Evolutionary conservation across 257 asterid genomes (phyloP).

Genomic region (Cinchona pubescens): DNA sequence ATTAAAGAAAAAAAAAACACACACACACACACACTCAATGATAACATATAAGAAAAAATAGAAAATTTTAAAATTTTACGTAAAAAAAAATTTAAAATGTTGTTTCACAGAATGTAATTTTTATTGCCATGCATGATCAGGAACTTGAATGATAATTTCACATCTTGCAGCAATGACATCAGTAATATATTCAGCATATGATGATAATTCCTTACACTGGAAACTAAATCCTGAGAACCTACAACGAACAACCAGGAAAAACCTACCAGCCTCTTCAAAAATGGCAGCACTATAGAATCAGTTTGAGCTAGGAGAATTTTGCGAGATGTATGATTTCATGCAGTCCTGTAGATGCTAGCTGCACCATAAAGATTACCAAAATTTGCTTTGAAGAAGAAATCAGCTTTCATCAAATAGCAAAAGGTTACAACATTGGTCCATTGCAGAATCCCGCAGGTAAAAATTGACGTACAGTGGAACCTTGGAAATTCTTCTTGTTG

Average conservation of each 20-base stretch:
- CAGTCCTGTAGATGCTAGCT: background rate
- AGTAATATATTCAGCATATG: background rate
- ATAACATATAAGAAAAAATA: background rate
- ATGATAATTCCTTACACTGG: background rate
- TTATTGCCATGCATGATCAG: background rate
- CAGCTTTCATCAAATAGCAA: background rate
- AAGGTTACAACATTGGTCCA: background rate
- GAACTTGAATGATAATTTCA: background rate
- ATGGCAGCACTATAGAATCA: background rate
- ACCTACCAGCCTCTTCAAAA: background rate
- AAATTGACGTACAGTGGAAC: background rate
- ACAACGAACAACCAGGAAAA: background rate
- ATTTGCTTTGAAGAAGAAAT: background rate
- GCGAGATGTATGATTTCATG: background rate
- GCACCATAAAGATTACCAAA: background rate
- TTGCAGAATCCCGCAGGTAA: background rate
- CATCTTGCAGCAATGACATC: background rate
- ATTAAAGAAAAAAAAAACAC: no score
- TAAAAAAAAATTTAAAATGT: no score
- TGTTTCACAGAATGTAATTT: background rate
- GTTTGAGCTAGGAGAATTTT: background rate
- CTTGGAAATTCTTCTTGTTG: constrained; percentile 2
- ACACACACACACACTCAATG: no score
- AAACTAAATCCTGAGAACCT: constrained; percentile 1
- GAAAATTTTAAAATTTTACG: no score